Conservation (phyloP, 106 monocot genomes). For the Apostasia ramifera region DNA sequence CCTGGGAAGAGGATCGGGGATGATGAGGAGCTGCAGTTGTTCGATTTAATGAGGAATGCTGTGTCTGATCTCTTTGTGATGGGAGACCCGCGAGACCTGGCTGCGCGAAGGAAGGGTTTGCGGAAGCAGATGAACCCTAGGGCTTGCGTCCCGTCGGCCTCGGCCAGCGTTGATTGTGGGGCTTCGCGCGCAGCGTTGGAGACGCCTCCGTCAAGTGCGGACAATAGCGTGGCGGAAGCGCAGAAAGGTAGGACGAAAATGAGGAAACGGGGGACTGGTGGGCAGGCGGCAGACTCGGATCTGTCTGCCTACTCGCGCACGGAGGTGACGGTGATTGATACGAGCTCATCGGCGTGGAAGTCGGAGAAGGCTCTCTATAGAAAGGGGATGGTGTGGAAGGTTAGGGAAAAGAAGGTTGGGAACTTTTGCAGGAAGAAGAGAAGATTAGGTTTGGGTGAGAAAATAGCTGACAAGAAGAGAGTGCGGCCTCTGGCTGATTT, state of each 20-base stretch:
- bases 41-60: constrained; percentile 27
- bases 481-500: neutral
- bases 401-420: constrained; percentile 47
- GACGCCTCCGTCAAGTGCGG: constrained; percentile 21
- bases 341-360: constrained; percentile 65
- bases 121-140: constrained; percentile 46
- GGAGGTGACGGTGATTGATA: constrained; percentile 76
- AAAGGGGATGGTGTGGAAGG: constrained; percentile 64
- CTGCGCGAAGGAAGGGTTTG: neutral
- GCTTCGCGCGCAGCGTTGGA: neutral
- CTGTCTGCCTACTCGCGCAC: constrained; percentile 31
- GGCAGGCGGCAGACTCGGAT: constrained; percentile 17
- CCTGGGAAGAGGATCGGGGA: too few species aligned
- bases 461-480: constrained; percentile 13
- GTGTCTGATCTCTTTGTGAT: constrained; percentile 53
- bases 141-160: constrained; percentile 7
- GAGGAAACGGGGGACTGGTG: constrained; percentile 13
- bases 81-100: constrained; percentile 4
- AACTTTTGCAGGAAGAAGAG: constrained; percentile 53
- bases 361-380: constrained; percentile 47
- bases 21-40: constrained; percentile 5
- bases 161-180: constrained; percentile 8
- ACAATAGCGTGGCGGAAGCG: constrained; percentile 22
- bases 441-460: constrained; percentile 24
- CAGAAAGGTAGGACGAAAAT: constrained; percentile 8